Base-by-base conservation (phyloP, 495 filamentous ascomycete species). In the Aspergillus haitiensis region DNA sequence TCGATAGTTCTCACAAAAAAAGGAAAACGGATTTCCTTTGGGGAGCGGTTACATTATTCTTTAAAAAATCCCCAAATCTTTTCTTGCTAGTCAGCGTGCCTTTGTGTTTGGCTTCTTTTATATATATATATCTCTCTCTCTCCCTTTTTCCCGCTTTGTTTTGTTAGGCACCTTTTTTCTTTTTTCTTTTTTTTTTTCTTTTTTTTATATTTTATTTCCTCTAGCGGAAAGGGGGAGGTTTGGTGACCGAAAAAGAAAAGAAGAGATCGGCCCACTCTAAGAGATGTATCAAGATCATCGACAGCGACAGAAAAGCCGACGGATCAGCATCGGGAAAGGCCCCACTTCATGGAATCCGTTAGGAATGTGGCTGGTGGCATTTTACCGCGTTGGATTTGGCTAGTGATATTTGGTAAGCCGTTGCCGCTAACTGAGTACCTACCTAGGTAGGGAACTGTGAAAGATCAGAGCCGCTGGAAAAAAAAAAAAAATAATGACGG, bases 271-370 rank as follows among this genome's bases (percentile, higher is more conserved):
- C 61, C 67, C 64, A 64, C 61, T 40, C 52, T 37, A 63, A 52
- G 62, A 62, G 67, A 69, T 64, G 67, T 69, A 69, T 69, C 67
- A 66, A 68, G 62, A 65, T 66, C 61, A 60, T 60, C 59, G 51
- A 59, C 59, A 62, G 53, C 58, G 62, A 60, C 35, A 62, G 63
- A 64, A 65, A 56, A 65, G 59, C 60, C 65, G 63, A 65, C 58
- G 63, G 66, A 62, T 65, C 64, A 68, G 58, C 66, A 68, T 62
- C 64, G 63, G 65, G 58, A 49, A 55, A 60, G 33, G 67, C 50
- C 58, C 64, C 64, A 69, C 67, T 59, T 39, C 9, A 47, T 52
- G 60, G 61, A 63, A 67, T 60, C 57, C 60, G 57, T 63, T 63
- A 64, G 53, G 53, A 56, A 54, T 63, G 59, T 60, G 53, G 59